Evolutionary conservation across 1,284 basidiomycete genomes (phyloP), one percentile per base, ranked within the genome.

Genomic region (Tilletia horrida): DNA sequence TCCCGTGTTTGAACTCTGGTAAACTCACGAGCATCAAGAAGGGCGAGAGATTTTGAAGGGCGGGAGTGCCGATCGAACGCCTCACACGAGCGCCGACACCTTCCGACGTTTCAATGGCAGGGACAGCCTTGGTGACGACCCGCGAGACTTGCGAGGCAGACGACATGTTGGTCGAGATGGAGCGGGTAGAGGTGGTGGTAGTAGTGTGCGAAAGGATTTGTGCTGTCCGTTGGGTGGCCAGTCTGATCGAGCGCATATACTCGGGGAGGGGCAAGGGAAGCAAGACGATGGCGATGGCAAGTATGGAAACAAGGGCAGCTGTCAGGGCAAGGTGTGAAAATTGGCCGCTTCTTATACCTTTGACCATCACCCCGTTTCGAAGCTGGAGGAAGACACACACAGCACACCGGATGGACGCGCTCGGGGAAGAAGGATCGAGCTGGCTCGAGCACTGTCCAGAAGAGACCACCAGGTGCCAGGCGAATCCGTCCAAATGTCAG

Each of bases 11-110:
- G n/a, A n/a, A n/a, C n/a, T n/a, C n/a, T n/a, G n/a, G n/a, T n/a
- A n/a, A 16, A 40, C 35, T 40, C 35, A 40, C 35, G 23, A 72
- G 68, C 90, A 96, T 90, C 66, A 97, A 85, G 85, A 97, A 97
- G 0, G 93, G 94, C 0, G 89, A 89, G 59, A 96, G 84, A 81
- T 93, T 96, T 66, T 88, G 85, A 25, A 97, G 85, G 57, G 83
- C 84, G 80, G 84, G 84, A 1, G 88, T 87, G 13, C 94, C 94
- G 73, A 97, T 96, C 31, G 90, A 91, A 57, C 95, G 86, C 68
- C 93, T 87, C n/a, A 97, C 94, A 57, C 86, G 84, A 6, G 91
- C 93, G 11, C 92, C 93, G 3, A 85, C 90, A n/a, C 93, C 93
- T 86, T 97, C 95, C 18, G 88, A 84, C 2, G 89, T 90, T 82